A percentile compares a stretch with the other conserved stretches of the same genome.
These are phyloP conservation scores for Colletotrichum godetiae DNA, from an alignment of 2,329 filamentous ascomycete species.

Conservation along the genomic window DNA sequence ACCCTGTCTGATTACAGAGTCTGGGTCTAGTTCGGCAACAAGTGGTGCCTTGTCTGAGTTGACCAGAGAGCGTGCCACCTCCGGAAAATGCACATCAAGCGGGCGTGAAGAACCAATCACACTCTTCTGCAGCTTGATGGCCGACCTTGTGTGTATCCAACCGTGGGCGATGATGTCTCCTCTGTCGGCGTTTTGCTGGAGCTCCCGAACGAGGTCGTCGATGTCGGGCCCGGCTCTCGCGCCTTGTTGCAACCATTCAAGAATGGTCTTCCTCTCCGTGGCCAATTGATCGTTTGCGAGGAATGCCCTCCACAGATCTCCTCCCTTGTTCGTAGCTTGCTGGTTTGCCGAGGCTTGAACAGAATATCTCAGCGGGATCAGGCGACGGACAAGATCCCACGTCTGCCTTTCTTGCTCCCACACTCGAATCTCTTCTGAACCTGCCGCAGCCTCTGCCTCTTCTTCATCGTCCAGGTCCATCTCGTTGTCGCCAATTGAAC, in stretches of 20 bases:
- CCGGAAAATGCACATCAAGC: conserved; percentile 71
- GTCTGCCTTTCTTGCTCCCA: conserved; percentile 89
- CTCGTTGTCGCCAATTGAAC: conserved; percentile 52
- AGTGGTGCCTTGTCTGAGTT: conserved; percentile 73
- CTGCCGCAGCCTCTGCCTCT: conserved; percentile 50
- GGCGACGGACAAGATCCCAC: conserved; percentile 84
- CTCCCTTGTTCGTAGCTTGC: background rate
- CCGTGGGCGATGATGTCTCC: conserved; percentile 87
- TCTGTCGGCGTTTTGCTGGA: conserved; percentile 80
- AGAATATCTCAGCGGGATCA: conserved; percentile 77
- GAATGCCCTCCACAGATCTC: conserved; percentile 65
- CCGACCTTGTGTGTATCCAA: conserved; percentile 91
- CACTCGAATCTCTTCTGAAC: conserved; percentile 56
- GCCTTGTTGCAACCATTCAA: conserved; percentile 88
- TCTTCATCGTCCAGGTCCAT: conserved; percentile 68
- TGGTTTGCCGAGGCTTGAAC: conserved; percentile 30
- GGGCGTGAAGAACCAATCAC: conserved; percentile 54
- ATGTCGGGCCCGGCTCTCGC: conserved; percentile 79
- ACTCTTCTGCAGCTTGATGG: conserved; percentile 90
- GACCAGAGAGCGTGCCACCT: conserved; percentile 65
- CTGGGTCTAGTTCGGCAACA: conserved; percentile 91
- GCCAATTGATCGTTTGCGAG: conserved; percentile 78
- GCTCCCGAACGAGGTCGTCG: conserved; percentile 78
- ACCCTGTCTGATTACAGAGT: conserved; percentile 84
- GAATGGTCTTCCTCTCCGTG: conserved; percentile 80